phyloP scores from a whole-genome alignment of 208 protist species.

The Strigomonas oncopelti region DNA sequence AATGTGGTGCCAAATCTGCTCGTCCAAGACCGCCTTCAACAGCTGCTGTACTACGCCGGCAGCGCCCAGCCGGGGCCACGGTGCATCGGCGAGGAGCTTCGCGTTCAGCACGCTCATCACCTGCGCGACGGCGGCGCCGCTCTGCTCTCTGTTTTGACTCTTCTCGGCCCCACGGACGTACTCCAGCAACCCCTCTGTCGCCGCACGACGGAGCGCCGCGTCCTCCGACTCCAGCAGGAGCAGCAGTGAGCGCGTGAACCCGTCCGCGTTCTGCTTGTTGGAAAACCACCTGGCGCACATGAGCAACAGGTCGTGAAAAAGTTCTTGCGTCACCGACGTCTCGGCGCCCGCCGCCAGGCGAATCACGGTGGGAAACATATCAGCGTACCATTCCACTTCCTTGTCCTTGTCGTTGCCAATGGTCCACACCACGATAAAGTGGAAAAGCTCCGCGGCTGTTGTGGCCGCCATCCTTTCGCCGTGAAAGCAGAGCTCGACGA shows the following conservation, averaged over 20 bases:
- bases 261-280: neutral
- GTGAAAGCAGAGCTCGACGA: constrained; percentile 59
- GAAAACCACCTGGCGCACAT: constrained; percentile 85
- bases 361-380: constrained; percentile 62
- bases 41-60: neutral
- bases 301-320: constrained; percentile 66
- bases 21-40: neutral
- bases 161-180: constrained; percentile 5
- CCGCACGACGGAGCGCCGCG: constrained; percentile 7
- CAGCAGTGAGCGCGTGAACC: neutral
- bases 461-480: constrained; percentile 62
- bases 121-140: neutral
- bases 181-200: constrained; percentile 13
- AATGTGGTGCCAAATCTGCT: neutral
- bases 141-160: neutral
- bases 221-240: constrained; percentile 15
- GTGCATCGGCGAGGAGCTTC: neutral
- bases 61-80: neutral
- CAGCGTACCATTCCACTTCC: constrained; percentile 24
- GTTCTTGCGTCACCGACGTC: constrained; percentile 27
- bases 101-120: neutral
- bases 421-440: constrained; percentile 69
- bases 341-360: constrained; percentile 45
- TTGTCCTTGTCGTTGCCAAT: constrained; percentile 27
- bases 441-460: constrained; percentile 85